A percentile compares a stretch with the other conserved stretches of the same genome.
Evolutionary conservation across 2,329 filamentous ascomycete genomes (phyloP).

Genomic region (Coniochaeta ligniaria): DNA sequence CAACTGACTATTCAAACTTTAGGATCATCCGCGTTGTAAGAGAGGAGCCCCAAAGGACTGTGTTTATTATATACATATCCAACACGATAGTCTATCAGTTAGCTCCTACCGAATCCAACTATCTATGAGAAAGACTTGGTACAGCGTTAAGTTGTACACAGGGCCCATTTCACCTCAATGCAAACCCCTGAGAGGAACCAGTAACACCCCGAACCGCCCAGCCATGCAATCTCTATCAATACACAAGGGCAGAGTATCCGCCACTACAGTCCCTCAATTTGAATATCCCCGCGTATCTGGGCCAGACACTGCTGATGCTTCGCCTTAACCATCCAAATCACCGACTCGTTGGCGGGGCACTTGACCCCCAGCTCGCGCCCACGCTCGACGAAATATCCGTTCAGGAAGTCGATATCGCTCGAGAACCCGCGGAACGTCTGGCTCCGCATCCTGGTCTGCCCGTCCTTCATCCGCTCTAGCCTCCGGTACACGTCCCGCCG

Average conservation of each 20-base stretch:
- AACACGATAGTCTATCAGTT: not conserved
- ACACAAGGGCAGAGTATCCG: not conserved
- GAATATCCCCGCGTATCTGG: not conserved
- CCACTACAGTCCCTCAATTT: slow-evolving; percentile 3
- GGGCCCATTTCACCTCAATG: not conserved
- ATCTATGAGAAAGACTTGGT: not conserved
- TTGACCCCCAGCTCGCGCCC: slow-evolving; percentile 68
- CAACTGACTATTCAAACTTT: too few species aligned
- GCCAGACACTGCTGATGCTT: slow-evolving; percentile 39
- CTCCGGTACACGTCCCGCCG: slow-evolving; percentile 52
- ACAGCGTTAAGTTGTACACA: not conserved
- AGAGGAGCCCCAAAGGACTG: not conserved
- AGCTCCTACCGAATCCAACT: not conserved
- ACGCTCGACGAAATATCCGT: slow-evolving; percentile 75
- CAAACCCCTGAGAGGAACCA: not conserved
- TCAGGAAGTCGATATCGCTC: slow-evolving; percentile 79
- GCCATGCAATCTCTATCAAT: not conserved
- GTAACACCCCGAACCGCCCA: not conserved
- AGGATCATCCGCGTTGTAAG: not conserved
- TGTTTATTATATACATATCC: not conserved
- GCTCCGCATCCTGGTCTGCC: slow-evolving; percentile 57
- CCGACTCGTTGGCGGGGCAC: slow-evolving; percentile 64
- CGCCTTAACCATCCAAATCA: slow-evolving; percentile 66
- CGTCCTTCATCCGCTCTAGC: slow-evolving; percentile 48
- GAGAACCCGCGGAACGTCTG: slow-evolving; percentile 53